Base-by-base conservation (phyloP, 2,329 filamentous ascomycete genomes). In the Aspergillus brunneoviolaceus region DNA sequence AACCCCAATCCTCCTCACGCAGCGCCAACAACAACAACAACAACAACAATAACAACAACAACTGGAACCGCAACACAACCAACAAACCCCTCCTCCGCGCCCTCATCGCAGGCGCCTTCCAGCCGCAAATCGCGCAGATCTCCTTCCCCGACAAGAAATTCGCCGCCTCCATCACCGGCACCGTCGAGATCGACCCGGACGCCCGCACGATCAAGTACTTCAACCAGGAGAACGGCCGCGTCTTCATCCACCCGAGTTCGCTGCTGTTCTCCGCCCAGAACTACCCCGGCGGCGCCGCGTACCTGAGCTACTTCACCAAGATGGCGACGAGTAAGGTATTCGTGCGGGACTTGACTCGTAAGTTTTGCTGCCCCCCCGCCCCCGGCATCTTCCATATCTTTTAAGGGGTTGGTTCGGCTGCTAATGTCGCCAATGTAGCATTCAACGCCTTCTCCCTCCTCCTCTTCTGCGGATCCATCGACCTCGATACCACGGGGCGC, bases 111-210 rank as follows among this genome's bases (percentile, higher is more conserved):
- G 88, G 88, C 3, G 87, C 89, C 3, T 91, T 92, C 74, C 85
- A 87, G 31, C 95, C 95, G 0, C 94, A 98, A 76, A 87, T 97
- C 65, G 92, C 92, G 14, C 87, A 93, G 56, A 96, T 99, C 72
- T 89, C 92, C 65, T 91, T 97, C 67, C 95, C 95, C 0, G 92
- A 96, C 77, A 96, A 96, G 80, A 98, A 97, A 76, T 99, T 96
- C 75, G 90, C 91, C 12, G 87, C 88, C 39, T 92, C 91, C 2
- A 86, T 96, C 64, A 91, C 91, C 1, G 95, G 95, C 7, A 91
- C 95, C 0, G 91, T 98, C 1, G 94, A 95, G 73, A 82, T 97
- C 6, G 95, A 99, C 72, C 94, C 94, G 0, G 94, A 98, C 76
- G 94, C 94, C 4, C 85, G 88, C 56, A 91, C 89, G 3, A 97